phyloP scores from a whole-genome alignment of 2,329 filamentous ascomycete genomes.

The Neocucurbitaria cava region DNA sequence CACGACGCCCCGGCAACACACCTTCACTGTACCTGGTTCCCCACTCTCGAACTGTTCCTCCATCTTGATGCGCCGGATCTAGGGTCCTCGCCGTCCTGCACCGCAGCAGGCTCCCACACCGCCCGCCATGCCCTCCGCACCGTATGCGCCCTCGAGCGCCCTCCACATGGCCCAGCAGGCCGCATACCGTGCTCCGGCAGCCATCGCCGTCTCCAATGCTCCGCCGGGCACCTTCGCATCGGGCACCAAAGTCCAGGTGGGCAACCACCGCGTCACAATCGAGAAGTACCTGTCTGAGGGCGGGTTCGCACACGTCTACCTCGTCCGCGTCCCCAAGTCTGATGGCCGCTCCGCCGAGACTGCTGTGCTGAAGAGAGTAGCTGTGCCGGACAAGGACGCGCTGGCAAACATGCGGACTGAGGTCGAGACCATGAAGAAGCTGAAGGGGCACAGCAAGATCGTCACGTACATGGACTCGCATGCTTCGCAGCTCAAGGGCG shows the following conservation, averaged over 20 bases:
- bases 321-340: conserved; percentile 79
- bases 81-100: conserved; percentile 39
- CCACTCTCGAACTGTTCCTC: conserved; percentile 8
- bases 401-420: conserved; percentile 96
- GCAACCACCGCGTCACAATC: conserved; percentile 88
- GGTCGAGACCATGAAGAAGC: conserved; percentile 99
- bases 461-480: conserved; percentile 99
- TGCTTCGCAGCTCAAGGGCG: conserved; percentile 88
- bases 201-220: conserved; percentile 43
- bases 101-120: conserved; percentile 42
- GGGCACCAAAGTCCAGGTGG: conserved; percentile 96
- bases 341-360: conserved; percentile 78
- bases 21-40: conserved; percentile 12
- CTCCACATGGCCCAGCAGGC: conserved; percentile 45
- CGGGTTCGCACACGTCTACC: conserved; percentile 97
- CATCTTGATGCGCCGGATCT: conserved; percentile 43
- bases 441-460: conserved; percentile 95
- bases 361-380: conserved; percentile 91
- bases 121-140: conserved; percentile 49
- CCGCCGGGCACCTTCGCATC: conserved; percentile 81
- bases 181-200: conserved; percentile 43
- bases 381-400: conserved; percentile 93
- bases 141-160: conserved; percentile 45
- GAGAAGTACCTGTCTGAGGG: conserved; percentile 98
- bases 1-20: conserved; percentile 9